phyloP scores from a whole-genome alignment of 148 eudicot species.

The Agrostemma githago region DNA sequence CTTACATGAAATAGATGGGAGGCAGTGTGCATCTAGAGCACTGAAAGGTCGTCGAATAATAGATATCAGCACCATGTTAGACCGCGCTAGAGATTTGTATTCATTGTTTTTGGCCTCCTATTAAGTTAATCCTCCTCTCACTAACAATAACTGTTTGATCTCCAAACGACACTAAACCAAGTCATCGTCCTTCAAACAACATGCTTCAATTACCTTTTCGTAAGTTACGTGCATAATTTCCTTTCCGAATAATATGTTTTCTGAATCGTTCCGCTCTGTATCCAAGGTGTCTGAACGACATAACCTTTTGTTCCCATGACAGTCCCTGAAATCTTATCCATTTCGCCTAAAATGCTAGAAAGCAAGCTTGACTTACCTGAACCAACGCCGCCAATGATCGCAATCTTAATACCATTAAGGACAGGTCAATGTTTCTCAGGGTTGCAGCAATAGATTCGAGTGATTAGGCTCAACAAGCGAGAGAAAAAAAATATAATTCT shows the following conservation, averaged over 20 bases:
- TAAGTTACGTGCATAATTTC: constrained; percentile 31
- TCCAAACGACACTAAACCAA: constrained; percentile 42
- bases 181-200: constrained; percentile 42
- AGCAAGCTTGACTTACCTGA: constrained; percentile 40
- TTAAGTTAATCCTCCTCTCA: constrained; percentile 47
- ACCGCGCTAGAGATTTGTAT: constrained; percentile 24
- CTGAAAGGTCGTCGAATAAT: constrained; percentile 38
- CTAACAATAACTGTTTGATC: constrained; percentile 53
- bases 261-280: constrained; percentile 45
- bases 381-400: constrained; percentile 29
- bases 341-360: constrained; percentile 45
- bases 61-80: constrained; percentile 20
- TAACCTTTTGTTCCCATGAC: constrained; percentile 36
- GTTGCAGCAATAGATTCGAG: constrained; percentile 22
- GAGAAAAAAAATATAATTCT: constrained; percentile 43
- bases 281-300: constrained; percentile 51
- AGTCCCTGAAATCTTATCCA: constrained; percentile 37
- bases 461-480: constrained; percentile 37
- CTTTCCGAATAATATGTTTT: constrained; percentile 45
- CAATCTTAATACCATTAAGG: constrained; percentile 35
- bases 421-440: constrained; percentile 29
- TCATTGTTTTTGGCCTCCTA: constrained; percentile 36
- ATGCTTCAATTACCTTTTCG: constrained; percentile 43
- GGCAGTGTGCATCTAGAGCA: constrained; percentile 47
- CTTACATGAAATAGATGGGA: constrained; percentile 36